Percentiles rank a stretch among this genome's conserved stretches.
Conservation (phyloP, 495 filamentous ascomycete genomes). For the Filosporella fistucella region DNA sequence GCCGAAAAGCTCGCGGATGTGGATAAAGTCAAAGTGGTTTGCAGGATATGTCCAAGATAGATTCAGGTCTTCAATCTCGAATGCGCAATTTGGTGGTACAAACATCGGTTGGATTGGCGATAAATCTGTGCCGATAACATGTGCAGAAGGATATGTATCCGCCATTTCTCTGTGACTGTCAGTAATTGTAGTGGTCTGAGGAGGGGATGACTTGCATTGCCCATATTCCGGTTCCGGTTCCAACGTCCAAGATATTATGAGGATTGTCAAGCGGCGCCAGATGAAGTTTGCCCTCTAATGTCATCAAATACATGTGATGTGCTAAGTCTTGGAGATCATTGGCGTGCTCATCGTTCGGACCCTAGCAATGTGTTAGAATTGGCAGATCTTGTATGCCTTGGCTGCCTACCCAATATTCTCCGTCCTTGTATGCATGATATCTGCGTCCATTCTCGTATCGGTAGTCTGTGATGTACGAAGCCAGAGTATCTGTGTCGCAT, state of each 20-base stretch:
- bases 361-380: not conserved
- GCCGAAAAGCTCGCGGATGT: slow-evolving; percentile 48
- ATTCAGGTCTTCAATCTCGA: slow-evolving; percentile 48
- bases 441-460: slow-evolving; percentile 24
- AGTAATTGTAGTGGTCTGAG: not conserved
- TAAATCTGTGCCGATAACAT: slow-evolving; percentile 42
- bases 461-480: slow-evolving; percentile 18
- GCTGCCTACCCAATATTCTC: slow-evolving; percentile 21
- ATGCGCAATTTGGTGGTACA: slow-evolving; percentile 42
- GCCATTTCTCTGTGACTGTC: slow-evolving; percentile 32
- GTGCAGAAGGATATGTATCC: slow-evolving; percentile 24
- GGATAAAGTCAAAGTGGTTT: slow-evolving; percentile 42
- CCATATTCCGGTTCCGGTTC: slow-evolving; percentile 55
- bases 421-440: slow-evolving; percentile 24
- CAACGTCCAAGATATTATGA: slow-evolving; percentile 60
- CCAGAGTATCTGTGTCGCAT: slow-evolving; percentile 21
- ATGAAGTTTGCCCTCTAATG: slow-evolving; percentile 53
- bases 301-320: slow-evolving; percentile 39
- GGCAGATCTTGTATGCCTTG: not conserved
- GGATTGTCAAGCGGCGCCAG: slow-evolving; percentile 49
- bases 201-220: slow-evolving; percentile 28
- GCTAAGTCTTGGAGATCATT: slow-evolving; percentile 16
- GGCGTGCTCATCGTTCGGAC: slow-evolving; percentile 15
- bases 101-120: slow-evolving; percentile 40
- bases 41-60: slow-evolving; percentile 37